Evolutionary conservation across 2,329 filamentous ascomycete species (phyloP), one percentile per base, ranked within the genome.

Genomic region (Microcyclosporella mali): DNA sequence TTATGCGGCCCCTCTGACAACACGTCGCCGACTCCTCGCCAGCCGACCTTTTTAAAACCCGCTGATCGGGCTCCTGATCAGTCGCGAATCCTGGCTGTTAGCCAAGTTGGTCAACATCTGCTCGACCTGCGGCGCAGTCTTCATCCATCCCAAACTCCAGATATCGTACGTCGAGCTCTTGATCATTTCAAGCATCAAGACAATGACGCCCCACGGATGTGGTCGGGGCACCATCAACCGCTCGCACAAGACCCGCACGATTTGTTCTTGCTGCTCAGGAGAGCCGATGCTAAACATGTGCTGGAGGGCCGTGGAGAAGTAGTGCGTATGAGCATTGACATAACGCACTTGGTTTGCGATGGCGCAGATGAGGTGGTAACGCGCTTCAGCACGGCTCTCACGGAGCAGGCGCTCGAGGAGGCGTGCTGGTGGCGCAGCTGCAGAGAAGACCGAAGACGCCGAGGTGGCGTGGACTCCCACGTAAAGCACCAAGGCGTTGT

Each of bases 141-240:
- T 94, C 67, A 97, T 85, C 58, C 94, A 95, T 18, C 87, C 85
- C 53, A 95, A 74, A 38, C 92, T 86, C 72, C 94, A 97, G 73
- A 98, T 94, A 60, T 81, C 81, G 66, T 90, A 94, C 61, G 82
- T 86, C 41, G 85, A 82, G 63, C 94, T 95, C 73, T 94, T 94
- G 54, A 94, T 74, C 44, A 98, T 76, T 70, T 97, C 92, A 50
- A 92, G 71, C 48, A 94, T 77, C 28, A 88, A 90, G 50, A 89
- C 82, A 62, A 95, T 82, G 33, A 98, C 71, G 10, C 94, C 94
- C 90, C 90, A 97, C 14, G 94, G 90, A 63, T 97, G 90, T 40
- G 90, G 90, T 69, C 89, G 88, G 64, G 87, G 88, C 16, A 88
- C 85, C 46, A 94, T 79, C 35, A 95, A 72, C 37, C 92, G 81